Conservation (phyloP, 345 rosid species). For the Heritiera fomes region DNA sequence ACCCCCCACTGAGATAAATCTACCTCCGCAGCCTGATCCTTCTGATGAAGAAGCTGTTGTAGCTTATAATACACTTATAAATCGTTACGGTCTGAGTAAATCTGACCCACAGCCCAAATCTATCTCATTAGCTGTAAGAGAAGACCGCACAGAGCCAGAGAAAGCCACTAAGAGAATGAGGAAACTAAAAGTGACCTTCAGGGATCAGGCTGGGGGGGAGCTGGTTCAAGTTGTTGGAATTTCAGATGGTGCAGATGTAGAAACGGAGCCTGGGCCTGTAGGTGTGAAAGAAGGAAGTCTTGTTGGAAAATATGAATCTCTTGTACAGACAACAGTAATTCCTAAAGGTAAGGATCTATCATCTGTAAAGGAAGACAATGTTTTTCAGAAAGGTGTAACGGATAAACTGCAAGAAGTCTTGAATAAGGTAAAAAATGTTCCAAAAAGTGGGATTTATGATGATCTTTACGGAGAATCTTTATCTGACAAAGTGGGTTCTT, state of each 20-base stretch:
- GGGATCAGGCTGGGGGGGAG: constrained; percentile 90
- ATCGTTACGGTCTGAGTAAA: constrained; percentile 67
- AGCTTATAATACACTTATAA: constrained; percentile 77
- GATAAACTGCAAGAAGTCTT: constrained; percentile 72
- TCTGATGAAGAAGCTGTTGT: constrained; percentile 86
- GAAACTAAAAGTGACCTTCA: constrained; percentile 64
- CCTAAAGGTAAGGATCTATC: constrained; percentile 68
- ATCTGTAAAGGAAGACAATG: constrained; percentile 44
- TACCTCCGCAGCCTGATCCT: constrained; percentile 77
- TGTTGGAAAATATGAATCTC: constrained; percentile 88
- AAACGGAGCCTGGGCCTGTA: constrained; percentile 89
- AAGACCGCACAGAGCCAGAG: constrained; percentile 30
- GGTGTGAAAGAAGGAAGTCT: constrained; percentile 95
- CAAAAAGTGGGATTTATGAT: constrained; percentile 64
- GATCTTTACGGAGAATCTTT: constrained; percentile 79
- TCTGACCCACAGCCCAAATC: constrained; percentile 30
- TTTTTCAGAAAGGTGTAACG: constrained; percentile 55
- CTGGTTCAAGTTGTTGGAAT: constrained; percentile 84
- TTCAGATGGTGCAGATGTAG: constrained; percentile 94
- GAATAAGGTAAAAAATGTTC: constrained; percentile 56
- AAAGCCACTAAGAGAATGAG: constrained; percentile 62
- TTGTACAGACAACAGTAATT: constrained; percentile 68
- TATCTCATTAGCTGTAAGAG: constrained; percentile 24
- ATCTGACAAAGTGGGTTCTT: constrained; percentile 68
- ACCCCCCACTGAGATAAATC: constrained; percentile 59